phyloP scores from a whole-genome alignment of 129 eudicot species.

The Erigeron canadensis region DNA sequence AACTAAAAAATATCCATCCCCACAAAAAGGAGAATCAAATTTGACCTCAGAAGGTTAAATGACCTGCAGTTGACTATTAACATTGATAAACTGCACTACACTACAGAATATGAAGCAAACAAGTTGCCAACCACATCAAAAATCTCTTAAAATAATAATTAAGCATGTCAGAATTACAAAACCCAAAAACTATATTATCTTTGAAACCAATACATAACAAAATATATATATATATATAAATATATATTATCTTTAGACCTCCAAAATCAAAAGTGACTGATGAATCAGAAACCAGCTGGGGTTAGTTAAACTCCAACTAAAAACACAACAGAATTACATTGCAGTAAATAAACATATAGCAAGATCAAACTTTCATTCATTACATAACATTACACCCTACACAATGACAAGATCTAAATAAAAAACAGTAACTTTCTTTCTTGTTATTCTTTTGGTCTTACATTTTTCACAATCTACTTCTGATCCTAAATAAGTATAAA shows the following conservation, averaged over 20 bases:
- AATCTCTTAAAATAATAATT: neutral
- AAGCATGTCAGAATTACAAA: neutral
- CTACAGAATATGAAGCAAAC: slow-evolving; percentile 4
- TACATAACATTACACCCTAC: slow-evolving; percentile 9
- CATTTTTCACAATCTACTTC: slow-evolving; percentile 7
- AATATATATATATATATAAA: too few relatives aligned
- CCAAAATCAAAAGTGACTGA: slow-evolving; percentile 21
- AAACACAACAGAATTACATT: too few relatives aligned
- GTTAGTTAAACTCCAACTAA: too few relatives aligned
- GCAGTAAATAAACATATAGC: slow-evolving; percentile 16
- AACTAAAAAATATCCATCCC: neutral
- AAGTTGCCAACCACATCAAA: neutral
- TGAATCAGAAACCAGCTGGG: neutral
- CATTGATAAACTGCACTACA: slow-evolving; percentile 2
- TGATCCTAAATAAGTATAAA: neutral
- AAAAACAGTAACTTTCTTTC: neutral
- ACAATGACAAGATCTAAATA: neutral
- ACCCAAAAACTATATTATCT: neutral
- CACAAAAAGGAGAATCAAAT: neutral
- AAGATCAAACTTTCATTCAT: slow-evolving; percentile 27
- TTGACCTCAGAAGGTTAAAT: slow-evolving; percentile 1
- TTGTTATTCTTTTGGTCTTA: neutral
- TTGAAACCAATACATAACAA: too few relatives aligned
- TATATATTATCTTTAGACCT: neutral
- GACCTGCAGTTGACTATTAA: slow-evolving; percentile 12